A percentile compares a stretch with the other conserved stretches of the same genome.
These are phyloP conservation scores for Leccinum broughii DNA, from an alignment of 768 basidiomycete genomes.

Conservation along the genomic window DNA sequence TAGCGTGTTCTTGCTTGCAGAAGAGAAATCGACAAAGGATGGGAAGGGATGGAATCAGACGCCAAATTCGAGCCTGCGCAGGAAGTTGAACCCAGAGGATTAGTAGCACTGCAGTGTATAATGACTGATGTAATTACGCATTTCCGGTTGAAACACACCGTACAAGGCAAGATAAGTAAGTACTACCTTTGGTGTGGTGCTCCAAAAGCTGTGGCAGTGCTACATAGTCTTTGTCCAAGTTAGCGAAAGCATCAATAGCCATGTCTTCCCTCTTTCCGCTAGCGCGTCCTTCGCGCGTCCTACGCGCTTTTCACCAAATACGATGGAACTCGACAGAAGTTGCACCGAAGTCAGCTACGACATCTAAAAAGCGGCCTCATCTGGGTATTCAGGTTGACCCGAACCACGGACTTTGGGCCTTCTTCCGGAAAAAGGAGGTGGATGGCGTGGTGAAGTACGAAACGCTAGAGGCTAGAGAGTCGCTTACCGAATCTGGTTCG, in stretches of 20 bases:
- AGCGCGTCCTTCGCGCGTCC: conserved; percentile 19
- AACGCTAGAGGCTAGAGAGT: conserved; percentile 38
- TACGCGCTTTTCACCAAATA: conserved; percentile 12
- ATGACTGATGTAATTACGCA: neutral
- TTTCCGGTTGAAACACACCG: neutral
- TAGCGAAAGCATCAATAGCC: too few species aligned
- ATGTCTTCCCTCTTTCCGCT: conserved; percentile 27
- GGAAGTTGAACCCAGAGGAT: neutral
- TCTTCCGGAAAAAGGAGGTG: conserved; percentile 63
- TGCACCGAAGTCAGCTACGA: conserved; percentile 8
- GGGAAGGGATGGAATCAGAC: too few species aligned
- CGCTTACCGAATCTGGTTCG: conserved; percentile 40
- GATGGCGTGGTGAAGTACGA: conserved; percentile 58
- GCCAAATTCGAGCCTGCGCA: neutral
- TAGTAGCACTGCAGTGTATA: neutral
- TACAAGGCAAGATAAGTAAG: too few species aligned
- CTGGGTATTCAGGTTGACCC: conserved; percentile 46
- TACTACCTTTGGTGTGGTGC: too few species aligned
- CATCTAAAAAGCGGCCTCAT: conserved; percentile 43
- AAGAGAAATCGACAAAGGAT: neutral
- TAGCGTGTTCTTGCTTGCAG: conserved; percentile 1
- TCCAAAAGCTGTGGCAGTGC: conserved; percentile 24
- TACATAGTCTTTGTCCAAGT: neutral
- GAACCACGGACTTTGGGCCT: conserved; percentile 75
- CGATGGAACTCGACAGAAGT: conserved; percentile 28